A percentile compares a stretch with the other conserved stretches of the same genome.
Evolutionary conservation across 805 yeast species (phyloP).

Genomic region (Candida gorgasii): DNA sequence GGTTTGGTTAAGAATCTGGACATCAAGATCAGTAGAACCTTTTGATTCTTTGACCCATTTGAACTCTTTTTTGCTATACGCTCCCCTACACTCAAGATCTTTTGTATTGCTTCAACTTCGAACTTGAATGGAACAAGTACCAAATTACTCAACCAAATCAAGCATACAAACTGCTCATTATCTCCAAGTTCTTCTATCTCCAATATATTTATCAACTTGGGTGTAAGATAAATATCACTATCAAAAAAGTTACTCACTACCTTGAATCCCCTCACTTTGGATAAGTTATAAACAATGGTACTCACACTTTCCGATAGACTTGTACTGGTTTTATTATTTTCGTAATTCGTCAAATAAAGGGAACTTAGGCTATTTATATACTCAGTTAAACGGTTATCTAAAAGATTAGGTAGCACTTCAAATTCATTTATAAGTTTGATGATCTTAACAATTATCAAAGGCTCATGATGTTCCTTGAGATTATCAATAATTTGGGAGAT

Average conservation of each 20-base stretch:
- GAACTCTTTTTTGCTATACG: slow-evolving; percentile 28
- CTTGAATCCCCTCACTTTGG: slow-evolving; percentile 69
- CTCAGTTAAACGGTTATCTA: slow-evolving; percentile 41
- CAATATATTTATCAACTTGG: slow-evolving; percentile 23
- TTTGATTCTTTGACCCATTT: slow-evolving; percentile 58
- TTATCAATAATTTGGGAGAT: background rate
- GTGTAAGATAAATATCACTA: slow-evolving; percentile 56
- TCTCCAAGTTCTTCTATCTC: slow-evolving; percentile 8
- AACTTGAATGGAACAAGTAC: slow-evolving; percentile 76
- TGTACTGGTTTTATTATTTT: background rate
- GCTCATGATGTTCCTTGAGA: slow-evolving; percentile 1
- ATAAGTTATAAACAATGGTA: slow-evolving; percentile 53
- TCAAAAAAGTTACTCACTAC: slow-evolving; percentile 58
- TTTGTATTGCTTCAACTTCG: slow-evolving; percentile 28
- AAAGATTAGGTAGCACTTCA: slow-evolving; percentile 53
- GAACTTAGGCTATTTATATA: slow-evolving; percentile 32
- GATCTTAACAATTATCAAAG: background rate
- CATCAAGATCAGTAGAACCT: slow-evolving; percentile 51
- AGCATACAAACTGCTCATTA: slow-evolving; percentile 37
- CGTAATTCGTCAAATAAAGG: slow-evolving; percentile 21
- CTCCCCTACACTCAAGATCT: slow-evolving; percentile 37
- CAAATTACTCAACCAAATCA: slow-evolving; percentile 73
- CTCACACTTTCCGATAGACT: slow-evolving; percentile 18
- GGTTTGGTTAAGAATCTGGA: slow-evolving; percentile 55
- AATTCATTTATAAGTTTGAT: slow-evolving; percentile 43